Evolutionary conservation across 2,329 filamentous ascomycete species (phyloP).

Genomic region (Metarhizium rileyi): DNA sequence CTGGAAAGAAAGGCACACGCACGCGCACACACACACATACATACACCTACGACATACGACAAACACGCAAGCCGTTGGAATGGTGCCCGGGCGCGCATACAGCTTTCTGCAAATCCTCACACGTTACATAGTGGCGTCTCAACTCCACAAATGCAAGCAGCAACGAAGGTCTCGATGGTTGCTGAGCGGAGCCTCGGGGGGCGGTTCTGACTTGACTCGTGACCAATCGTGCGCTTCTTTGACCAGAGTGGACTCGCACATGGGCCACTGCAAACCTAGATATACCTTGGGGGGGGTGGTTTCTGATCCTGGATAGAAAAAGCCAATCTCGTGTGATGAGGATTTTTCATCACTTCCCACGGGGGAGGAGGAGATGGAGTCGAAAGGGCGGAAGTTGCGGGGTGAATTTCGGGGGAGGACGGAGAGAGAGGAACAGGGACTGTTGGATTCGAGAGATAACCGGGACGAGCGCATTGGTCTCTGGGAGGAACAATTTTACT

Average conservation of each 20-base stretch:
- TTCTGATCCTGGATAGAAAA: neutral
- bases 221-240: neutral
- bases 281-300: too few relatives aligned
- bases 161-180: neutral
- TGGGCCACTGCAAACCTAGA: too few relatives aligned
- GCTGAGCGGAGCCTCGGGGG: neutral
- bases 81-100: too few relatives aligned
- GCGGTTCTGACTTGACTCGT: conserved; percentile 1
- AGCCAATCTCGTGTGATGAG: neutral
- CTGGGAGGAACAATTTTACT: too few relatives aligned
- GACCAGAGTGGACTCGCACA: too few relatives aligned
- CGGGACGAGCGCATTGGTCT: too few relatives aligned
- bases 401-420: neutral
- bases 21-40: too few relatives aligned
- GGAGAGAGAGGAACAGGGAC: too few relatives aligned
- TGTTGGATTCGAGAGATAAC: too few relatives aligned
- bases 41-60: too few relatives aligned
- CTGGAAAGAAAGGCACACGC: too few relatives aligned
- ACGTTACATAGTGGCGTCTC: neutral
- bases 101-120: neutral
- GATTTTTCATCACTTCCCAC: neutral
- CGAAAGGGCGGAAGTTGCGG: neutral
- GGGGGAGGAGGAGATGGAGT: neutral
- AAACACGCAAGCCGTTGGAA: neutral
- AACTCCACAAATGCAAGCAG: neutral